Conservation (phyloP, 306 rosid genomes). For the Elaeagnus macrophylla region DNA sequence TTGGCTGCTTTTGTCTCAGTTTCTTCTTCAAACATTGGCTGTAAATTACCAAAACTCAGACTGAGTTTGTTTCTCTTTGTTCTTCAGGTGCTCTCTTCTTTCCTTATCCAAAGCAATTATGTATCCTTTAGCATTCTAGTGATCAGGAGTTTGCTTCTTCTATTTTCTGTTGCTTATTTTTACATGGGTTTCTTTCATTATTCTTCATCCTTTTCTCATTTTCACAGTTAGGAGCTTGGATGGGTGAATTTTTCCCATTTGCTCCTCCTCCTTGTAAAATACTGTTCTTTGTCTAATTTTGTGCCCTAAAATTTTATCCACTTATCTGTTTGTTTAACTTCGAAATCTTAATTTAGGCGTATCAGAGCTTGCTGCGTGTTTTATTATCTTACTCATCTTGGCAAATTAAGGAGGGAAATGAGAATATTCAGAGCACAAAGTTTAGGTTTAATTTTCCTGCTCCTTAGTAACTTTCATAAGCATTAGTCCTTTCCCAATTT, state of each 20-base stretch:
- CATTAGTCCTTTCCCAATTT: conserved; percentile 11
- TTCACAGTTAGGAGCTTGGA: background rate
- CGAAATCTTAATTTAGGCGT: too few relatives aligned
- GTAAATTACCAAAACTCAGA: conserved; percentile 9
- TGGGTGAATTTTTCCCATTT: background rate
- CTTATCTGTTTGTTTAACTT: too few relatives aligned
- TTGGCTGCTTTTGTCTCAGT: conserved; percentile 21
- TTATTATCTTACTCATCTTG: too few relatives aligned
- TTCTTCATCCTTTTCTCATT: conserved; percentile 6
- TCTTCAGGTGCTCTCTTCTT: conserved; percentile 13
- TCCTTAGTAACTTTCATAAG: background rate
- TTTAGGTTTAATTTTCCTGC: conserved; percentile 8
- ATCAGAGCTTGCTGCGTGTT: too few relatives aligned
- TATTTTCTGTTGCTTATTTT: conserved; percentile 15
- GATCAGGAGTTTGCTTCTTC: conserved; percentile 10
- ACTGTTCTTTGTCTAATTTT: background rate
- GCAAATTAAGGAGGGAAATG: too few relatives aligned
- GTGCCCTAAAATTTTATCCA: background rate
- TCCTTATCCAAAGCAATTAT: conserved; percentile 14
- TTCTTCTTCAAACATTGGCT: conserved; percentile 17
- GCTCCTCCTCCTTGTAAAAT: conserved; percentile 1
- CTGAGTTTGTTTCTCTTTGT: conserved; percentile 7
- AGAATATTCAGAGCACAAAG: too few relatives aligned
- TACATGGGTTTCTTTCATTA: conserved; percentile 14
- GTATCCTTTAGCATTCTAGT: conserved; percentile 15